Base-by-base conservation (phyloP, 1,284 basidiomycete genomes). In the Fomitopsis schrenkii region DNA sequence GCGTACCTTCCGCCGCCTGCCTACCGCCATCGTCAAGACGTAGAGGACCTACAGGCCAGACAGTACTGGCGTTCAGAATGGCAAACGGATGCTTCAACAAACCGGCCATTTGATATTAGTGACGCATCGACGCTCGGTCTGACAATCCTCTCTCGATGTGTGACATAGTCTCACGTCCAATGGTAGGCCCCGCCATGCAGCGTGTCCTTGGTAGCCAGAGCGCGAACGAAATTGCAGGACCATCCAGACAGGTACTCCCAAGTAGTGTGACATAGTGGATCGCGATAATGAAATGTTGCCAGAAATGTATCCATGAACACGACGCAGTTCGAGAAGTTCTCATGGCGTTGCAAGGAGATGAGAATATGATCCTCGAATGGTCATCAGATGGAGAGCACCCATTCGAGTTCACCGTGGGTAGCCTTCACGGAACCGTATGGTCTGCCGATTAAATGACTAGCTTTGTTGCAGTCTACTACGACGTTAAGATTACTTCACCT, bases 11-110 rank as follows among this genome's bases (percentile, higher is more conserved):
- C 54, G 8, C 60, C 57, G 52, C 63, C 58, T 59, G 64, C 59
- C 33, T 79, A 79, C 64, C 75, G 74, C 55, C 77, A 83, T 68
- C 74, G 83, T 26, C 75, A 78, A 57, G 77, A 80, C 42, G 76
- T 88, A 12, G 88, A 90, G 68, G 78, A 78, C 10, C 71, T 92
- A 26, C 81, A 82, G 62, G 71, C 76, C 3, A 77, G 75, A 58
- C 90, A 92, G 64, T 91, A 91, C 67, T 92, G 90, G 90, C 78
- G 81, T 64, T 72, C 81, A 3, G 83, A 83, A 38, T 89, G 85
- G 86, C 76, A 73, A 54, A 78, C 79, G 2, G 79, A 83, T 65
- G 75, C 76, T 10, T 67, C 77, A 60, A 63, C 77, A n/a, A 74
- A 69, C 15, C 72, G 72, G 22, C 70, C 74, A 1, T 90, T 92